These are phyloP conservation scores for Pseudocercospora pini-densiflorae DNA, from an alignment of 2,329 filamentous ascomycete species.

Conservation along the genomic window DNA sequence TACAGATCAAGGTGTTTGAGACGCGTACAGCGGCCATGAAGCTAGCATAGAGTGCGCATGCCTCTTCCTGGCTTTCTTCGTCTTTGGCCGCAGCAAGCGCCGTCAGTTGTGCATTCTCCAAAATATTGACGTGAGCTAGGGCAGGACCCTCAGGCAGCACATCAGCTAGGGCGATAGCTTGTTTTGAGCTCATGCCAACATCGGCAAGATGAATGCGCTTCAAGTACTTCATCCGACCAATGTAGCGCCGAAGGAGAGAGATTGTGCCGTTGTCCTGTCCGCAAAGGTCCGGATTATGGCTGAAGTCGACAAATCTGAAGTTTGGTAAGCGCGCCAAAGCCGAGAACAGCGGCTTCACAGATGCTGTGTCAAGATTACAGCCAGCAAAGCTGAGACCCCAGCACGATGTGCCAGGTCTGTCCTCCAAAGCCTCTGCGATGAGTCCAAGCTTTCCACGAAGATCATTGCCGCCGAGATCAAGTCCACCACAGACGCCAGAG, in stretches of 20 bases:
- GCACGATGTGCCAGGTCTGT: conserved; percentile 57
- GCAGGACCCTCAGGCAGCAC: conserved; percentile 81
- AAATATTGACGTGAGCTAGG: conserved; percentile 83
- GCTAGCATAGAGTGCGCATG: conserved; percentile 90
- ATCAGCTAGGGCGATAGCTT: conserved; percentile 89
- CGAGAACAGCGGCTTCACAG: conserved; percentile 76
- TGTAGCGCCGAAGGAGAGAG: conserved; percentile 73
- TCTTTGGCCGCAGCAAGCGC: conserved; percentile 75
- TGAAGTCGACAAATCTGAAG: conserved; percentile 89
- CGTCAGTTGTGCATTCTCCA: conserved; percentile 77
- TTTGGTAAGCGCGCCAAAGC: conserved; percentile 70
- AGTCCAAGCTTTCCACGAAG: conserved; percentile 53
- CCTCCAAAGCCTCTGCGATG: conserved; percentile 56
- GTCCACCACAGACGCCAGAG: conserved; percentile 78
- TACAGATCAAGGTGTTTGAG: conserved; percentile 79
- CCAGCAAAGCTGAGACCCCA: conserved; percentile 86
- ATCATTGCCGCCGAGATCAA: conserved; percentile 89
- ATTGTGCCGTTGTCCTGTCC: conserved; percentile 50
- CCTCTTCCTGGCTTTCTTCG: conserved; percentile 85
- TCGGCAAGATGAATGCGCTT: conserved; percentile 87
- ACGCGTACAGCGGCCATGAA: conserved; percentile 85
- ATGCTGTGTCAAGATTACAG: conserved; percentile 76
- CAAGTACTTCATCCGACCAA: conserved; percentile 76
- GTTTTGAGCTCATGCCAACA: conserved; percentile 81
- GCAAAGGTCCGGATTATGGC: conserved; percentile 79